Base-by-base conservation (phyloP, 805 yeast species). In the Scheffersomyces lignosus region DNA sequence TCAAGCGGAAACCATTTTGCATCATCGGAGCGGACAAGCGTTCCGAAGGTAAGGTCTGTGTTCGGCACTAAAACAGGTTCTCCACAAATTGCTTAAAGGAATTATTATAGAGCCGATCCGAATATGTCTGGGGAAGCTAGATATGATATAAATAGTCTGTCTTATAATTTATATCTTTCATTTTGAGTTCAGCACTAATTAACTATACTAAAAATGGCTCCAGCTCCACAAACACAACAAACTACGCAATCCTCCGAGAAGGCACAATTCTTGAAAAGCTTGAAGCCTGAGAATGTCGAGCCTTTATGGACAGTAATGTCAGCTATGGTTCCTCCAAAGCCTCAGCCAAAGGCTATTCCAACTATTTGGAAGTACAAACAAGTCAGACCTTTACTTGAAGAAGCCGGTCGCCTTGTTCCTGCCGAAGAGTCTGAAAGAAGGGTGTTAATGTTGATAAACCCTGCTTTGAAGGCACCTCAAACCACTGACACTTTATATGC, bases 401-500 rank as follows among this genome's bases (percentile, higher is more conserved):
- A 43, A 20, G 31, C 44, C 31, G 47, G 47, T 22, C 34, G 44
- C 16, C 30, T 39, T 5, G 47, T 43, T 9, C 43, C 44, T 5
- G 31, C 47, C 13, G 47, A 40, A 27, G 37, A 37, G 16, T 34
- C 47, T 2, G 45, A 43, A 32, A 43, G 47, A 40, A 34, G 47
- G 18, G 47, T 40, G 3, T 33, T 40, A 15, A 43, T 43, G 45
- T 32, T 43, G 16, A 31, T 43, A 8, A 43, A 43, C 37, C 45
- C 45, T 13, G 28, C 39, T 10, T 37, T 43, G 32, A 41, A 29
- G 20, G 45, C 45, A 5, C 45, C 47, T 6, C 41, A 40, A 24
- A 43, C 47, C 16, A 43, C 43, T 16, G 47, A 43, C 30, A 43
- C 44, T 18, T 40, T 43, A 29, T 43, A 43, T 30, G 47, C 47